Evolutionary conservation across 441 rosid species (phyloP).

Genomic region (Populus hybrid): DNA sequence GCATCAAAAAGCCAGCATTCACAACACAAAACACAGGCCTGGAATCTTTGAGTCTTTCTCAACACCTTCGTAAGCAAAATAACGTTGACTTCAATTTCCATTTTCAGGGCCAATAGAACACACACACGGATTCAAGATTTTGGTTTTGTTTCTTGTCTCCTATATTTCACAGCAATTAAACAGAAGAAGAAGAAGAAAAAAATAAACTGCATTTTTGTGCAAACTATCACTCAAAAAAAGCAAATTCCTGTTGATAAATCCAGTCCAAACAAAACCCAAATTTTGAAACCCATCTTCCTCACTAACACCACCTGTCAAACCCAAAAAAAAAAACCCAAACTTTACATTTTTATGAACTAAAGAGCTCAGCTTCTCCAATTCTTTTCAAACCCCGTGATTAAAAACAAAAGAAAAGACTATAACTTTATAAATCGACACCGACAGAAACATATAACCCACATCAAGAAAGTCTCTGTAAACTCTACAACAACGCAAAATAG

Average conservation of each 20-base stretch:
- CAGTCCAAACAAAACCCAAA: background rate
- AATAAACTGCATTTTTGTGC: background rate
- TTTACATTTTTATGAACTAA: background rate
- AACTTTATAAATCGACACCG: background rate
- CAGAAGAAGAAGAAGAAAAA: background rate
- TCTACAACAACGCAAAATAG: background rate
- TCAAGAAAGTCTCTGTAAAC: background rate
- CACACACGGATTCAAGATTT: background rate
- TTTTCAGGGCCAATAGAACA: background rate
- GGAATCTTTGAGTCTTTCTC: background rate
- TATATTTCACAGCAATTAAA: background rate
- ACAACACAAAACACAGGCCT: background rate
- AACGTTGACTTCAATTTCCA: background rate
- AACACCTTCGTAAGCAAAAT: background rate
- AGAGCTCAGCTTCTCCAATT: background rate
- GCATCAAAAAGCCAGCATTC: background rate
- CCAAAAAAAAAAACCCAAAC: background rate
- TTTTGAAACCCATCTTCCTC: background rate
- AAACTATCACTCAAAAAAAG: background rate
- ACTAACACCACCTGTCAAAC: background rate
- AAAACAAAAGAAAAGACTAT: background rate
- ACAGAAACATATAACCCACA: background rate
- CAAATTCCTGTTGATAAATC: background rate
- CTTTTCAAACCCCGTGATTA: background rate
- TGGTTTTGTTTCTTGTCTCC: background rate